A percentile compares a stretch with the other conserved stretches of the same genome.
Evolutionary conservation across 257 asterid genomes (phyloP).

Genomic region (Ophiorrhiza pumila): DNA sequence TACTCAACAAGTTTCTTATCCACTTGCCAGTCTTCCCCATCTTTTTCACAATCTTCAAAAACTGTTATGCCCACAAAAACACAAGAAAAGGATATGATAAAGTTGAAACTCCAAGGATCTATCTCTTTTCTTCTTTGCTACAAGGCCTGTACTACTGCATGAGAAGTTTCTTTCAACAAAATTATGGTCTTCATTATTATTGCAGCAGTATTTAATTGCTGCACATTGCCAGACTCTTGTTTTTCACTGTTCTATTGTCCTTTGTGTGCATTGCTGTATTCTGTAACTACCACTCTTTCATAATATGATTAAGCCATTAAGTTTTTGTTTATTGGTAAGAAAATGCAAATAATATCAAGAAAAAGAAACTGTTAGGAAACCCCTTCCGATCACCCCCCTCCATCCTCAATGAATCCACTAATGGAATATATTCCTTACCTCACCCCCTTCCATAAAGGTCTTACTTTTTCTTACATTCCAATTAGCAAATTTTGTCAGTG

Average conservation of each 20-base stretch:
- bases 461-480: conserved; percentile 11
- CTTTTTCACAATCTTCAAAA: conserved; percentile 35
- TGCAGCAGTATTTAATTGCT: conserved; percentile 13
- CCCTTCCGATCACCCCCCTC: neutral
- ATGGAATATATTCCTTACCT: conserved; percentile 40
- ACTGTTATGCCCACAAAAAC: conserved; percentile 1
- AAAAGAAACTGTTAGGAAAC: conserved; percentile 51
- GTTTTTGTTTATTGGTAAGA: neutral
- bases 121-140: conserved; percentile 1
- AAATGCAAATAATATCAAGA: conserved; percentile 14
- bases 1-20: conserved; percentile 65
- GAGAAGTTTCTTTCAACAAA: conserved; percentile 35
- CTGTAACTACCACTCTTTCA: conserved; percentile 5
- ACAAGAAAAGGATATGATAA: conserved; percentile 17
- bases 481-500: conserved; percentile 11
- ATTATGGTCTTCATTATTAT: conserved; percentile 31
- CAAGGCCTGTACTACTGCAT: conserved; percentile 6
- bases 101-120: conserved; percentile 22
- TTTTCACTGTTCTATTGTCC: conserved; percentile 25
- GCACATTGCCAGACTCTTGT: conserved; percentile 10
- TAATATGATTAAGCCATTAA: neutral
- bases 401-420: conserved; percentile 19
- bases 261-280: conserved; percentile 21
- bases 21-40: conserved; percentile 90
- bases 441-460: conserved; percentile 31